Percentiles rank a stretch among this genome's conserved stretches.
phyloP scores from a whole-genome alignment of 495 filamentous ascomycete genomes.

The Talaromyces proteolyticus region DNA sequence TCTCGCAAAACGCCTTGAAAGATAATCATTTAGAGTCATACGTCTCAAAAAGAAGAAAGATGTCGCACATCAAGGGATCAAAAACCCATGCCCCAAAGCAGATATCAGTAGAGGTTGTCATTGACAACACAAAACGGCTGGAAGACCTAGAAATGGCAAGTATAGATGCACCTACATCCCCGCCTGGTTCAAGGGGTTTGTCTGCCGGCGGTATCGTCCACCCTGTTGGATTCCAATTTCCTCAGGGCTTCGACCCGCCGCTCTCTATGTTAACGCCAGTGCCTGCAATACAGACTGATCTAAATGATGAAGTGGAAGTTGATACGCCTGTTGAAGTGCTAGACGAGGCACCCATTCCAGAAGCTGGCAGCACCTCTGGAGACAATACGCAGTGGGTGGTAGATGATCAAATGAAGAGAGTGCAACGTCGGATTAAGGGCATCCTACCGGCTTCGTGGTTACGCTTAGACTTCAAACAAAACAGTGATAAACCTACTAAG shows the following conservation, averaged over 20 bases:
- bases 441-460: slow-evolving; percentile 91
- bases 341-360: background rate
- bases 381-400: slow-evolving; percentile 13
- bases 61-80: slow-evolving; percentile 16
- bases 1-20: slow-evolving; percentile 1
- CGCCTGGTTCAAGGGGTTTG: slow-evolving; percentile 30
- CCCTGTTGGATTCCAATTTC: slow-evolving; percentile 30
- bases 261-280: no score
- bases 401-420: slow-evolving; percentile 25
- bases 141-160: slow-evolving; percentile 8
- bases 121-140: slow-evolving; percentile 14
- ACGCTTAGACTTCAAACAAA: slow-evolving; percentile 55
- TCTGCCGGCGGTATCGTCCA: slow-evolving; percentile 17
- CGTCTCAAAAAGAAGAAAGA: slow-evolving; percentile 26
- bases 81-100: slow-evolving; percentile 7
- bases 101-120: slow-evolving; percentile 17
- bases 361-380: background rate
- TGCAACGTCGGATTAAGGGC: slow-evolving; percentile 62
- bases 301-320: background rate
- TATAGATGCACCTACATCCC: slow-evolving; percentile 32
- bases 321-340: background rate
- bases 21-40: slow-evolving; percentile 1
- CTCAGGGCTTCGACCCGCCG: slow-evolving; percentile 31
- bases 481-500: slow-evolving; percentile 23
- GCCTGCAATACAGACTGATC: no score